Percentiles rank a stretch among this genome's conserved stretches.
Evolutionary conservation across 495 filamentous ascomycete species (phyloP).

Genomic region (Recurvomyces mirabilis): DNA sequence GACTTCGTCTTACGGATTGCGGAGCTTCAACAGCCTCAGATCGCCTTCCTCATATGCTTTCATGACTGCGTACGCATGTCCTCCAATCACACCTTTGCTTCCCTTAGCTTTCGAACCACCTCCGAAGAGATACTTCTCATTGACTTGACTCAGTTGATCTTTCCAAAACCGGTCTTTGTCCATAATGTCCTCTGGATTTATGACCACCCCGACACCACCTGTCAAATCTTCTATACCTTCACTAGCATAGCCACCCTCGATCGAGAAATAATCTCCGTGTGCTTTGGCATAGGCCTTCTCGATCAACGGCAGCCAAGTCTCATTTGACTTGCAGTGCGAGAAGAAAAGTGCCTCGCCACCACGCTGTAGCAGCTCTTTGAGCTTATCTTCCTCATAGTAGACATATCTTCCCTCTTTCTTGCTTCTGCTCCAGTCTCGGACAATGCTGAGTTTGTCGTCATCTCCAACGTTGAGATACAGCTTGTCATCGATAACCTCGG

Average conservation of each 20-base stretch:
- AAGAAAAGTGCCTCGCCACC: conserved; percentile 73
- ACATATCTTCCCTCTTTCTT: conserved; percentile 11
- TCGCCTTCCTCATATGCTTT: conserved; percentile 55
- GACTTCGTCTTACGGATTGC: too few species aligned
- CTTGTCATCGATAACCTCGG: conserved; percentile 78
- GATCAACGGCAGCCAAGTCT: conserved; percentile 88
- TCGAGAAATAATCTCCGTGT: conserved; percentile 76
- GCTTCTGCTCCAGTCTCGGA: conserved; percentile 13
- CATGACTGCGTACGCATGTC: conserved; percentile 88
- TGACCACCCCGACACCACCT: conserved; percentile 74
- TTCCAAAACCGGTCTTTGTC: conserved; percentile 84
- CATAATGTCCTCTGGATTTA: conserved; percentile 65
- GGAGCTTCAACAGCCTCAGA: conserved; percentile 55
- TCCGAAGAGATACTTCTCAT: conserved; percentile 79
- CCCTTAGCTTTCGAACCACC: conserved; percentile 49
- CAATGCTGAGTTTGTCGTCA: conserved; percentile 51
- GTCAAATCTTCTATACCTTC: conserved; percentile 91
- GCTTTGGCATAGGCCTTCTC: conserved; percentile 97
- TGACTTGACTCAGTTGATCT: conserved; percentile 73
- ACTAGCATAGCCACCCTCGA: conserved; percentile 71
- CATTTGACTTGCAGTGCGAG: conserved; percentile 77
- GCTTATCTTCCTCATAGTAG: conserved; percentile 57
- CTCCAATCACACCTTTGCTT: conserved; percentile 63
- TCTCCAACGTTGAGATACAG: conserved; percentile 73
- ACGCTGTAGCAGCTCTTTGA: conserved; percentile 61